phyloP scores from a whole-genome alignment of 139 green algal species.

The Coccomyxa sp. region DNA sequence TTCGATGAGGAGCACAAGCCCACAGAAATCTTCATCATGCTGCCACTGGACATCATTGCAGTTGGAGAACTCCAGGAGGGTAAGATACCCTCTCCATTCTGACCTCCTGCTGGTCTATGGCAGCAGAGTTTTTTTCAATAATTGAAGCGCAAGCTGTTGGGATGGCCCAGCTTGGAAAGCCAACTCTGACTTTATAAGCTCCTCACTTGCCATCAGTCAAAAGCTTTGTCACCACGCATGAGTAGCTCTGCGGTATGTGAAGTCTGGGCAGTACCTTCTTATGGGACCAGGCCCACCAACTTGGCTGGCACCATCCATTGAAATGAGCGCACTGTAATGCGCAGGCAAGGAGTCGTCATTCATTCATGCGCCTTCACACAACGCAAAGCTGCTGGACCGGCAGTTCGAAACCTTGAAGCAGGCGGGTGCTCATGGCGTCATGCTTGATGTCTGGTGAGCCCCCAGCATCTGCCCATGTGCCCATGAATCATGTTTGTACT shows the following conservation, averaged over 20 bases:
- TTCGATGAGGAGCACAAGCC: not conserved
- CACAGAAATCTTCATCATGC: conserved; percentile 71
- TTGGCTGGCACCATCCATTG: too few species aligned
- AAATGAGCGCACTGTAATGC: not conserved
- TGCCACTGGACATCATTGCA: conserved; percentile 92
- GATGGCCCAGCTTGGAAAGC: too few species aligned
- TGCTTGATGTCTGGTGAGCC: conserved; percentile 83
- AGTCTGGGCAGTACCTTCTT: too few species aligned
- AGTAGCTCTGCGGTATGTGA: too few species aligned
- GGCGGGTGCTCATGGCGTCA: conserved; percentile 77
- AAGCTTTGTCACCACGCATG: too few species aligned
- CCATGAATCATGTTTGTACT: too few species aligned
- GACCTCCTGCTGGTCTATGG: too few species aligned
- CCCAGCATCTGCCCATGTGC: not conserved
- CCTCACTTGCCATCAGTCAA: too few species aligned
- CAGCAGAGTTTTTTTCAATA: too few species aligned
- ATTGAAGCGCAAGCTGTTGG: too few species aligned
- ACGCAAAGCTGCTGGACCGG: not conserved
- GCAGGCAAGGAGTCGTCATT: conserved; percentile 3
- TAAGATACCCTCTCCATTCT: not conserved
- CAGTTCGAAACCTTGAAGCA: conserved; percentile 54
- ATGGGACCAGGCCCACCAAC: too few species aligned
- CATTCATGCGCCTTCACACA: not conserved
- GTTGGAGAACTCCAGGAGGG: conserved; percentile 56
- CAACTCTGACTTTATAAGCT: too few species aligned